These are phyloP conservation scores for Epichloe hybrida DNA, from an alignment of 2,329 filamentous ascomycete genomes.

Conservation along the genomic window DNA sequence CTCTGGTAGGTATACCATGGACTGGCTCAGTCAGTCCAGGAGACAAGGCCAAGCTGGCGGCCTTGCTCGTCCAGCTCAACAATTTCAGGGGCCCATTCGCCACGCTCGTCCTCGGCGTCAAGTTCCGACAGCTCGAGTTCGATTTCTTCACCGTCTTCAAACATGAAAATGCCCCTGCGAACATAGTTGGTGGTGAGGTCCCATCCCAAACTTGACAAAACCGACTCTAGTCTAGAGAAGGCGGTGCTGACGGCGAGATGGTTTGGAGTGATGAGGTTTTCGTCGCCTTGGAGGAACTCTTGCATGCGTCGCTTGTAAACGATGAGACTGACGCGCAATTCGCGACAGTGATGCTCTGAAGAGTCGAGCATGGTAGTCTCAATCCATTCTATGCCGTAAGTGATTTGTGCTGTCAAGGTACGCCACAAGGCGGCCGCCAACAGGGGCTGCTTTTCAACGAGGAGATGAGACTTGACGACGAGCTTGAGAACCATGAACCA, in stretches of 20 bases:
- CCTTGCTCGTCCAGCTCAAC: slow-evolving; percentile 39
- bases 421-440: slow-evolving; percentile 35
- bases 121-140: slow-evolving; percentile 35
- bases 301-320: slow-evolving; percentile 41
- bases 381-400: slow-evolving; percentile 36
- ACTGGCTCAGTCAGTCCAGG: slow-evolving; percentile 25
- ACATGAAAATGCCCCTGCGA: slow-evolving; percentile 32
- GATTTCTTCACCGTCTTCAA: slow-evolving; percentile 39
- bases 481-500: slow-evolving; percentile 39
- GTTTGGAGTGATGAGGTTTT: slow-evolving; percentile 19
- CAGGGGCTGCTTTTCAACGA: slow-evolving; percentile 28
- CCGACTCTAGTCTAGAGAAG: slow-evolving; percentile 26
- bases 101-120: slow-evolving; percentile 39
- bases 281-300: slow-evolving; percentile 27
- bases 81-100: slow-evolving; percentile 39
- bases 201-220: slow-evolving; percentile 36
- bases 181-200: slow-evolving; percentile 38
- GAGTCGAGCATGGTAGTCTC: slow-evolving; percentile 30
- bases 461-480: slow-evolving; percentile 34
- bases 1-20: background rate
- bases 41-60: slow-evolving; percentile 37
- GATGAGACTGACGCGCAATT: slow-evolving; percentile 34
- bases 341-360: slow-evolving; percentile 15
- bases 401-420: slow-evolving; percentile 40
- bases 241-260: slow-evolving; percentile 32